Evolutionary conservation across 371 early-diverging fungal genomes (phyloP), one percentile per base, ranked within the genome.

Genomic region (Lichtheimia corymbifera): DNA sequence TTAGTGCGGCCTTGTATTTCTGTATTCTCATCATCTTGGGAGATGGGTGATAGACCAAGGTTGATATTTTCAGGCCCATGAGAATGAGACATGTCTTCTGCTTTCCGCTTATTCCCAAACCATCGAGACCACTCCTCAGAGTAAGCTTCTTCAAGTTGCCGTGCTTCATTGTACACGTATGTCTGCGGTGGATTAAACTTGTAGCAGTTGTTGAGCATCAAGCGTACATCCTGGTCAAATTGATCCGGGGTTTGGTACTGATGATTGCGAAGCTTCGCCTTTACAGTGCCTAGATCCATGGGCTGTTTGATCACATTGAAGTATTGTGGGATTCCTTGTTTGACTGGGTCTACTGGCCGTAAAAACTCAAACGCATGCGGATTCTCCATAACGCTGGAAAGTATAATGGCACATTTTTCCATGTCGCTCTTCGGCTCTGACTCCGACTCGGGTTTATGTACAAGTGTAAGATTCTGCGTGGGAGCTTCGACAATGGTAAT

Each of bases 211-310:
- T 65, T 68, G 49, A 85, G 77, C 60, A 85, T 76, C 13, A 85
- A 65, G 1, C 68, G 70, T 22, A 82, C 71, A 55, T 85, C 85
- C 2, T 61, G 61, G 41, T 83, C 72, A 58, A 85, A 77, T 35
- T 80, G 74, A 5, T 72, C 62, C 6, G 77, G 68, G 47, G 65
- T 70, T 5, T 47, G 50, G 58, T 87, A 87, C 40, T 74, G 68
- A 15, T 73, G 64, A 0, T 60, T 69, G 27, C 63, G 66, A 18
- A 85, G 43, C 70, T 96, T 95, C 47, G 81, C 76, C 62, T 91
- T 89, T 45, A 99, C 88, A 0, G 98, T 99, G 0, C 92, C 89
- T 4, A 99, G 78, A 68, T 99, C 99, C 98, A 99, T 99, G 0
- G 99, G 99, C 2, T 84, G 56, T 65, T 93, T 97, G 80, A 99